phyloP scores from a whole-genome alignment of 805 yeast species.

The Wickerhamomyces silvicola region DNA sequence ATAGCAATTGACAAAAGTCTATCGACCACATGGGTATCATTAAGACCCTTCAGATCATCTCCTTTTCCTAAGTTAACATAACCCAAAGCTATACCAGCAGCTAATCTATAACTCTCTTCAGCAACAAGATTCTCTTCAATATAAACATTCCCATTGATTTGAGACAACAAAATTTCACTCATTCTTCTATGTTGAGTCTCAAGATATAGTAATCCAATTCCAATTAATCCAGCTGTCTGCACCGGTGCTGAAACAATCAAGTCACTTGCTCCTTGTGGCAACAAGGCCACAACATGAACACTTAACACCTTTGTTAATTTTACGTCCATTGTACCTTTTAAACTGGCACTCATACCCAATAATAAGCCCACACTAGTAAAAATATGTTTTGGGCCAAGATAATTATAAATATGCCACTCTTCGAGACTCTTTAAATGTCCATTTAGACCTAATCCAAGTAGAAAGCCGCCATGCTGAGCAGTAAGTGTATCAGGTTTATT shows the following conservation, averaged over 20 bases:
- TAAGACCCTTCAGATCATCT: constrained; percentile 46
- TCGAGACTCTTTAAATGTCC: constrained; percentile 81
- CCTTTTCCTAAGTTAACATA: constrained; percentile 77
- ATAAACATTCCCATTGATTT: constrained; percentile 48
- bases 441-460: constrained; percentile 86
- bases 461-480: constrained; percentile 90
- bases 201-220: constrained; percentile 79
- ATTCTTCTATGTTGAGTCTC: constrained; percentile 78
- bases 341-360: constrained; percentile 89
- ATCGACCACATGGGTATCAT: constrained; percentile 61
- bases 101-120: constrained; percentile 75
- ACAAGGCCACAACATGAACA: constrained; percentile 85
- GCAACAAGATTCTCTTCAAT: constrained; percentile 50
- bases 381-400: constrained; percentile 82
- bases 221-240: constrained; percentile 87
- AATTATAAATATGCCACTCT: constrained; percentile 95
- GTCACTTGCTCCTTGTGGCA: constrained; percentile 89
- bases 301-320: constrained; percentile 86
- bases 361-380: constrained; percentile 81
- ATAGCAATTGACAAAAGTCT: constrained; percentile 50
- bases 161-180: constrained; percentile 72
- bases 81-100: constrained; percentile 88
- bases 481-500: constrained; percentile 66
- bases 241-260: constrained; percentile 76
- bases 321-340: constrained; percentile 73